Base-by-base conservation (phyloP, 805 yeast species). In the Zygotorulaspora chibaensis region DNA sequence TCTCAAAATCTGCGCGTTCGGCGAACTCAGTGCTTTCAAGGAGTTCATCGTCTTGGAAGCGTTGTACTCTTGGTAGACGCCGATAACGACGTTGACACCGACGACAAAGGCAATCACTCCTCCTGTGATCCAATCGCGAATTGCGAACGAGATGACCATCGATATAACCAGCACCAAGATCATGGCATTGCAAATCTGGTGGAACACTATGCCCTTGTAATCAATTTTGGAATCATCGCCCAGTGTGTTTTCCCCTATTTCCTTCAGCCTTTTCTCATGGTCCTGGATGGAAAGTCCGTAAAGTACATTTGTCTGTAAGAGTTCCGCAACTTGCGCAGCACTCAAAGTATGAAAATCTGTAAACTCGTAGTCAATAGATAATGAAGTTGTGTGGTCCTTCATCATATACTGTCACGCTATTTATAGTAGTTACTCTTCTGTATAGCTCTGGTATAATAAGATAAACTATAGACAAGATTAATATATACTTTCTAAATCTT, bases 81-180 rank as follows among this genome's bases (percentile, higher is more conserved):
- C 99, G 29, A 93, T 98, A 5, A 89, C 77, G 15, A 93, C 97
- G 42, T 93, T 98, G 53, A 93, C 86, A 37, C 83, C 61, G 30
- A 93, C 87, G 7, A 98, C 99, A 50, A 89, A 74, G 0, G 96
- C 80, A 59, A 93, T 93, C 47, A 91, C 84, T 35, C 95, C 74
- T 11, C 98, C 96, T 58, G 95, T 98, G 61, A 93, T 96, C 51
- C 83, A 80, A 67, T 93, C 95, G 23, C 95, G 95, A 86, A 93
- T 87, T 56, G 87, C 72, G 57, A 93, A 85, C 48, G 95, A 80
- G 39, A 93, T 76, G 3, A 77, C 76, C 5, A 98, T 96, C 0
- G 96, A 88, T 0, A 91, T 96, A 40, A 90, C 82, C 55, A 93
- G 74, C 47, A 93, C 75, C 60, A 93, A 70, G 52, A 93, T 90